These are phyloP conservation scores for Colletotrichum sp. DNA, from an alignment of 2,329 filamentous ascomycete genomes.

Conservation along the genomic window DNA sequence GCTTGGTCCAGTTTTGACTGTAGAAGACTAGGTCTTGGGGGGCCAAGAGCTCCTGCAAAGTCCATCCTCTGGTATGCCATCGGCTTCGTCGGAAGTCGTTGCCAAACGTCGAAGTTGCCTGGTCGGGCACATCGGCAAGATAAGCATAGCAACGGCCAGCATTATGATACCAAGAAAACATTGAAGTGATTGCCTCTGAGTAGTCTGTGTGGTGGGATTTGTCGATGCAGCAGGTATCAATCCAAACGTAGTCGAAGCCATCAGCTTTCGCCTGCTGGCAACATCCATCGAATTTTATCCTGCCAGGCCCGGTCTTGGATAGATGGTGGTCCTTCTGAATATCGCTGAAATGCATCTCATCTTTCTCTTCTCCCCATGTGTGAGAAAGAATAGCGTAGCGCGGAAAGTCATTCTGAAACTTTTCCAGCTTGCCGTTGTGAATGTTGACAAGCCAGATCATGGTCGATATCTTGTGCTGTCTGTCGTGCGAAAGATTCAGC, in stretches of 20 bases:
- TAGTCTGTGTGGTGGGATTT: neutral
- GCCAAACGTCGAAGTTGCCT: rapidly evolving
- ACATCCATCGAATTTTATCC: neutral
- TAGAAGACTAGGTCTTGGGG: neutral
- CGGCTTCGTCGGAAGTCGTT: neutral
- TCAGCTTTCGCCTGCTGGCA: neutral
- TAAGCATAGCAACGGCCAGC: neutral
- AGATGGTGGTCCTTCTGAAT: neutral
- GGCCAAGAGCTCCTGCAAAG: neutral
- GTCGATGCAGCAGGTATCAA: neutral
- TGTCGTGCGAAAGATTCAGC: rapidly evolving
- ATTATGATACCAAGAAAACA: neutral
- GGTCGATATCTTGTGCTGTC: neutral
- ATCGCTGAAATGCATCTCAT: neutral
- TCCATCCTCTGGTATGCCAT: neutral
- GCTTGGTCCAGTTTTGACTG: neutral
- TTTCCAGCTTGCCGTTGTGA: neutral
- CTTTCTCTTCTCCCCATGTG: neutral
- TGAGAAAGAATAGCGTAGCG: neutral
- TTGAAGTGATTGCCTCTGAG: neutral
- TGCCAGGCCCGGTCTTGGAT: neutral
- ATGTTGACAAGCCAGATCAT: neutral
- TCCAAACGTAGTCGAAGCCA: neutral
- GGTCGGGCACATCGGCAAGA: neutral
- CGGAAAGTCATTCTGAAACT: neutral